Conservation (phyloP, 106 monocot genomes). For the Triglochin maritima region DNA sequence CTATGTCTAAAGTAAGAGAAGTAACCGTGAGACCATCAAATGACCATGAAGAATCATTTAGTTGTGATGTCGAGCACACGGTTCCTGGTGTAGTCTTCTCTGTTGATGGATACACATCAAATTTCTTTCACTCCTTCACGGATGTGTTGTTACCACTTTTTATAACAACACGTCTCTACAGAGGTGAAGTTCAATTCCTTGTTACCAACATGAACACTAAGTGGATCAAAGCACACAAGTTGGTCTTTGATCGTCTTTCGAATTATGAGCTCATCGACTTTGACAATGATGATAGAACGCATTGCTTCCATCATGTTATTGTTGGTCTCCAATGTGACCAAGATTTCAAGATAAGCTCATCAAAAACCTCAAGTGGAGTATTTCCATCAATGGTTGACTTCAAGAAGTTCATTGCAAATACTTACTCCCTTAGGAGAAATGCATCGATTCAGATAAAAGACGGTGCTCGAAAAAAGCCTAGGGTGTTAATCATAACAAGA, state of each 20-base stretch:
- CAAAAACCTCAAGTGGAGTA: slow-evolving; percentile 6
- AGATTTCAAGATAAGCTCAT: slow-evolving; percentile 26
- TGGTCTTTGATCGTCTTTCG: slow-evolving; percentile 24
- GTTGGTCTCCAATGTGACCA: slow-evolving; percentile 17
- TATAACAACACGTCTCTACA: slow-evolving; percentile 12
- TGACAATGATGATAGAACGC: slow-evolving; percentile 8
- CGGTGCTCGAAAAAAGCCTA: slow-evolving; percentile 24
- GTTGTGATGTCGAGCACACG: slow-evolving; percentile 12
- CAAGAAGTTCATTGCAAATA: slow-evolving; percentile 16
- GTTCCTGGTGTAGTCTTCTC: slow-evolving; percentile 36
- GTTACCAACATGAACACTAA: slow-evolving; percentile 12
- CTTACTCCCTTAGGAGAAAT: slow-evolving; percentile 22
- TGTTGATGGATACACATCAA: slow-evolving; percentile 21
- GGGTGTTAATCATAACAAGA: slow-evolving; percentile 49
- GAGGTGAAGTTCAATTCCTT: slow-evolving; percentile 30
- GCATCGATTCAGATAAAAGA: slow-evolving; percentile 10
- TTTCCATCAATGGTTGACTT: slow-evolving; percentile 26
- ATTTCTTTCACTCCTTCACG: slow-evolving; percentile 42
- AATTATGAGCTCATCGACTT: slow-evolving; percentile 31
- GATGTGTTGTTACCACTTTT: slow-evolving; percentile 46
- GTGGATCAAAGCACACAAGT: slow-evolving; percentile 26
- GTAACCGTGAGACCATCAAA: slow-evolving; percentile 7
- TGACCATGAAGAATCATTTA: background rate
- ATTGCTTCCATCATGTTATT: slow-evolving; percentile 12
- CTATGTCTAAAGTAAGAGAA: slow-evolving; percentile 8